Conservation (phyloP, 202 grass and related monocot species). For the Schoenoplectus tabernaemontani region DNA sequence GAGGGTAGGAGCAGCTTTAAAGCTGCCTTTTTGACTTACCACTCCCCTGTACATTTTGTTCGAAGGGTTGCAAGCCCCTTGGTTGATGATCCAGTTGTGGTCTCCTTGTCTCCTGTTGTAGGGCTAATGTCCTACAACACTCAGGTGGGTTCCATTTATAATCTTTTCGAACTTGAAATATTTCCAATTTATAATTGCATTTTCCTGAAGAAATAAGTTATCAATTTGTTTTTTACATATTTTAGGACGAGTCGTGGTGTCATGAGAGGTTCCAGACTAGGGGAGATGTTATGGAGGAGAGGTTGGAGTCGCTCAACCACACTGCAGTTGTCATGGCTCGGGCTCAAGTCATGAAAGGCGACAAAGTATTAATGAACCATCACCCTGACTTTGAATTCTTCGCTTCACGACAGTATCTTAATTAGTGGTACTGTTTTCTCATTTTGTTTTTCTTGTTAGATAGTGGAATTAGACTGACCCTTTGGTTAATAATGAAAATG, state of each 20-base stretch:
- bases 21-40: constrained; percentile 87
- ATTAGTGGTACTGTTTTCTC: background rate
- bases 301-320: constrained; percentile 38
- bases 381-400: constrained; percentile 86
- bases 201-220: background rate
- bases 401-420: constrained; percentile 27
- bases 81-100: background rate
- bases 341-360: constrained; percentile 26
- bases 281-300: constrained; percentile 37
- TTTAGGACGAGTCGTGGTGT: constrained; percentile 73
- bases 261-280: constrained; percentile 12
- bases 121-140: constrained; percentile 77
- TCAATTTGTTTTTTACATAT: background rate
- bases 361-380: constrained; percentile 24
- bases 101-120: constrained; percentile 43
- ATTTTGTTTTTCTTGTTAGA: background rate
- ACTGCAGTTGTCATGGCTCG: constrained; percentile 46
- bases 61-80: background rate
- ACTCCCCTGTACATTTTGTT: constrained; percentile 58
- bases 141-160: constrained; percentile 39
- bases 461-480: background rate
- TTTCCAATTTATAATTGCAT: background rate
- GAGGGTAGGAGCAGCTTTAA: constrained; percentile 53
- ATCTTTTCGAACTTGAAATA: background rate
- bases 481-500: background rate